Base-by-base conservation (phyloP, 2,329 filamentous ascomycete genomes). In the Alternaria consortialis region DNA sequence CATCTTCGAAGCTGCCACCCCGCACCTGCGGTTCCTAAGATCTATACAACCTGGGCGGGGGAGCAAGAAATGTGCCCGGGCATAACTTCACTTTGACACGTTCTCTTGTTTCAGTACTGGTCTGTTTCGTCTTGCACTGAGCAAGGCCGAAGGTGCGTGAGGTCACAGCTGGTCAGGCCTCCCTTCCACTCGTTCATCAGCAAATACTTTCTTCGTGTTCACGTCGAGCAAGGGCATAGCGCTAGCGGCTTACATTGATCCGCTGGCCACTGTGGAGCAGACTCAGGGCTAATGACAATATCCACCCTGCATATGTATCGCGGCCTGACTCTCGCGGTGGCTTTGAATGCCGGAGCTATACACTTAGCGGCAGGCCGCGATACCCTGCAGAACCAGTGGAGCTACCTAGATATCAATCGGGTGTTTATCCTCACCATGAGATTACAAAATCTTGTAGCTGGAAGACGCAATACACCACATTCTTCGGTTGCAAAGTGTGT, bases 361-460 rank as follows among this genome's bases (percentile, higher is more conserved):
- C 34, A 20, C n/a, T 20, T 46, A 40, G 48, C 29, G 42, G 42
- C 31, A 40, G 27, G 42, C 34, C 39, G 23, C 46, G 42, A 50
- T 36, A 40, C 55, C 59, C 46, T 54, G 56, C 44, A 48, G 40
- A 20, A 31, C 55, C 53, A 55, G 31, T 47, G 31, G 47, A 32
- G 37, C 9, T 39, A 20, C 20, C 20, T 20, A 20, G 20, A 20
- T 20, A 52, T 32, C n/a, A 20, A 37, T 13, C 20, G 23, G 29
- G 23, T 43, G 32, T 17, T 13, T 53, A 5, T 39, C 11, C 44
- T 55, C 25, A 37, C 29, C 11, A 27, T 31, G 9, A 39, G 32
- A 40, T 29, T 25, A 36, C 51, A 23, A 46, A 27, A 27, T 17
- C n/a, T 43, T 40, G 29, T 31, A 44, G n/a, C 15, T 9, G n/a